Percentiles rank a stretch among this genome's conserved stretches.
phyloP scores from a whole-genome alignment of 2,329 filamentous ascomycete species.

The Paraconiothyrium brasiliense region DNA sequence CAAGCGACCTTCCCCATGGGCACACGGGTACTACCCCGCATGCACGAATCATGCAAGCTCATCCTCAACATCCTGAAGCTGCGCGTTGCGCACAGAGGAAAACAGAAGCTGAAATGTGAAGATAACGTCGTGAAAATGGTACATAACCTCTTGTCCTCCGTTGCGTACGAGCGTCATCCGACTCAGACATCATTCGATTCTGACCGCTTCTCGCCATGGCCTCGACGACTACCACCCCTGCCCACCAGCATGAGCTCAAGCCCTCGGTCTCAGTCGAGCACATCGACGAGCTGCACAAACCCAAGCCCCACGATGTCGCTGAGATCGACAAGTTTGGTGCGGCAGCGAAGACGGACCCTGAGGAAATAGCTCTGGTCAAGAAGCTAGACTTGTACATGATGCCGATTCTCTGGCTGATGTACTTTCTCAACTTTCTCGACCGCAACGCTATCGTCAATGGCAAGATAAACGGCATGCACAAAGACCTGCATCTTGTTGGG shows the following conservation, averaged over 20 bases:
- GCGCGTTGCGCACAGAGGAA: not conserved
- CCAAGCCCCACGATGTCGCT: slow-evolving; percentile 20
- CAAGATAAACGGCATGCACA: slow-evolving; percentile 68
- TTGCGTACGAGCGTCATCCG: not conserved
- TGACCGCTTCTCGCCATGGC: not conserved
- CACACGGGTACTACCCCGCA: not conserved
- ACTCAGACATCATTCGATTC: too few species aligned
- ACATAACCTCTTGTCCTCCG: not conserved
- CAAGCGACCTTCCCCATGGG: not conserved
- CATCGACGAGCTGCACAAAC: slow-evolving; percentile 21
- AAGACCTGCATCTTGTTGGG: slow-evolving; percentile 62
- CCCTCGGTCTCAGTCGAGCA: slow-evolving; percentile 17
- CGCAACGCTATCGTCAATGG: slow-evolving; percentile 72
- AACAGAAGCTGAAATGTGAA: not conserved
- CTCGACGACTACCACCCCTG: not conserved
- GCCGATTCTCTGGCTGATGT: slow-evolving; percentile 31
- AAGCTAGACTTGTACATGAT: slow-evolving; percentile 40
- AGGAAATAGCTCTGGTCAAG: slow-evolving; percentile 34
- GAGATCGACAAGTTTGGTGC: slow-evolving; percentile 39
- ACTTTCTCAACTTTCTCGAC: slow-evolving; percentile 58
- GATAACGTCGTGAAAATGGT: not conserved
- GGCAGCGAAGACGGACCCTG: slow-evolving; percentile 28
- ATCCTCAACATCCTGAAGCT: not conserved
- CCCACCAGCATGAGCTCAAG: not conserved
- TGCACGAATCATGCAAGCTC: not conserved